Conservation (phyloP, 2,329 filamentous ascomycete species). For the Fusarium penzigii region DNA sequence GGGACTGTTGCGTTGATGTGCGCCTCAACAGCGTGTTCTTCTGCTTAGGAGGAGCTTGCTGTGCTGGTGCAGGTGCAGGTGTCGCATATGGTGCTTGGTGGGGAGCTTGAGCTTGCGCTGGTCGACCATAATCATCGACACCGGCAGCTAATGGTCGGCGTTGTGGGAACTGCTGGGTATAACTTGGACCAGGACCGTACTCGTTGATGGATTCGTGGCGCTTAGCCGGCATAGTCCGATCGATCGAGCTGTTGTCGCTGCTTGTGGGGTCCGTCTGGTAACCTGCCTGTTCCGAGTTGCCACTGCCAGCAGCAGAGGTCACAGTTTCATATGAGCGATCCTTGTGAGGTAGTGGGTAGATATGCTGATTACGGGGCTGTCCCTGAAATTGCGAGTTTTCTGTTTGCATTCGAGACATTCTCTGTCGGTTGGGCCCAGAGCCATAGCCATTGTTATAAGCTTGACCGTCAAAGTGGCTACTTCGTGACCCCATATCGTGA, state of each 20-base stretch:
- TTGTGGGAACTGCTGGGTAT: slow-evolving; percentile 44
- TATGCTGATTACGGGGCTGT: slow-evolving; percentile 43
- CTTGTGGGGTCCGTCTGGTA: slow-evolving; percentile 84
- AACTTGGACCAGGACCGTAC: slow-evolving; percentile 63
- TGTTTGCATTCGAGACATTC: slow-evolving; percentile 44
- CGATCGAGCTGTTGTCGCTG: slow-evolving; percentile 90
- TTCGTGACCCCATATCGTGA: slow-evolving; percentile 40
- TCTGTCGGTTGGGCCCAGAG: slow-evolving; percentile 27
- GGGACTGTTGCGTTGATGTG: slow-evolving; percentile 28
- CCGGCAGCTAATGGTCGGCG: slow-evolving; percentile 41
- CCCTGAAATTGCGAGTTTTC: slow-evolving; percentile 44
- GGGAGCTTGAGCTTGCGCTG: slow-evolving; percentile 27
- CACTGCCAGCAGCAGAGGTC: slow-evolving; percentile 73
- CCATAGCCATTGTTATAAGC: slow-evolving; percentile 37
- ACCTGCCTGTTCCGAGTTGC: slow-evolving; percentile 72
- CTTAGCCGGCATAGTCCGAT: slow-evolving; percentile 64
- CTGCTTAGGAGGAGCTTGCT: slow-evolving; percentile 27
- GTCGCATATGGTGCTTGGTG: slow-evolving; percentile 22
- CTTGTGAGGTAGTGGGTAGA: slow-evolving; percentile 61
- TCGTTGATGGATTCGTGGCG: slow-evolving; percentile 57
- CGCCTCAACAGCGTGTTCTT: slow-evolving; percentile 31
- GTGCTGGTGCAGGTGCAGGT: slow-evolving; percentile 13
- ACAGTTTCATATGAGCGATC: slow-evolving; percentile 87
- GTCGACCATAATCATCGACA: slow-evolving; percentile 25
- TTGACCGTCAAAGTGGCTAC: slow-evolving; percentile 47